These are phyloP conservation scores for Astathelohania contejeani DNA, from an alignment of 371 early-diverging fungal species.

Conservation along the genomic window DNA sequence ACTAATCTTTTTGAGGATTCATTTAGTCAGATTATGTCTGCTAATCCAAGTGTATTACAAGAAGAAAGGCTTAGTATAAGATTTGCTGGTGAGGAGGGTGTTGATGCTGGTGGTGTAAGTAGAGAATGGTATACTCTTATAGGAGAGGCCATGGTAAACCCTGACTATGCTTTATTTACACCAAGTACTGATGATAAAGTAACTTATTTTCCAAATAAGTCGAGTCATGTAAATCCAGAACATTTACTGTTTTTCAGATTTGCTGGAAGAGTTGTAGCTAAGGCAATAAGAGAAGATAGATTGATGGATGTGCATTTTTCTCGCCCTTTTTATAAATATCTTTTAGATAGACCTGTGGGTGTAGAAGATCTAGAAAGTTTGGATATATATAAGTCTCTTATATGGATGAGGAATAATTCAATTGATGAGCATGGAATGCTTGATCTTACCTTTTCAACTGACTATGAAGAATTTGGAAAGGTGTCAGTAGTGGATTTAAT, in stretches of 20 bases:
- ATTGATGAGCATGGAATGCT: constrained; percentile 81
- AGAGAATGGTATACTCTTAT: constrained; percentile 92
- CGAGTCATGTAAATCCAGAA: constrained; percentile 76
- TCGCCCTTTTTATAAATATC: constrained; percentile 86
- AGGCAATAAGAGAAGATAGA: constrained; percentile 83
- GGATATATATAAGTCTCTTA: constrained; percentile 82
- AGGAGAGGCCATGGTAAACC: constrained; percentile 88
- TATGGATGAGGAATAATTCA: constrained; percentile 87
- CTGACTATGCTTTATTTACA: constrained; percentile 86
- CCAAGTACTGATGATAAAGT: constrained; percentile 79
- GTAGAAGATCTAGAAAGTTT: constrained; percentile 84
- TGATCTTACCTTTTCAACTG: constrained; percentile 76
- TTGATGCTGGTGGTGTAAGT: constrained; percentile 91
- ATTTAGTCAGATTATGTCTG: constrained; percentile 71
- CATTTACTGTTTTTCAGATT: constrained; percentile 88
- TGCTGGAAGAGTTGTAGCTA: constrained; percentile 90
- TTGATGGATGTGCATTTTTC: constrained; percentile 85
- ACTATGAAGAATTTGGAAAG: constrained; percentile 76
- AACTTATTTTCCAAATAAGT: constrained; percentile 84
- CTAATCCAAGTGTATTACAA: constrained; percentile 70
- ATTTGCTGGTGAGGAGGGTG: constrained; percentile 86
- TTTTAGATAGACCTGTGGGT: constrained; percentile 70
- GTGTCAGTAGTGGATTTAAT: constrained; percentile 67
- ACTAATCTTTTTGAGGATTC: constrained; percentile 84
- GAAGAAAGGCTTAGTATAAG: constrained; percentile 75